These are phyloP conservation scores for Xylaria sp. DNA, from an alignment of 2,329 filamentous ascomycete species.

Conservation along the genomic window DNA sequence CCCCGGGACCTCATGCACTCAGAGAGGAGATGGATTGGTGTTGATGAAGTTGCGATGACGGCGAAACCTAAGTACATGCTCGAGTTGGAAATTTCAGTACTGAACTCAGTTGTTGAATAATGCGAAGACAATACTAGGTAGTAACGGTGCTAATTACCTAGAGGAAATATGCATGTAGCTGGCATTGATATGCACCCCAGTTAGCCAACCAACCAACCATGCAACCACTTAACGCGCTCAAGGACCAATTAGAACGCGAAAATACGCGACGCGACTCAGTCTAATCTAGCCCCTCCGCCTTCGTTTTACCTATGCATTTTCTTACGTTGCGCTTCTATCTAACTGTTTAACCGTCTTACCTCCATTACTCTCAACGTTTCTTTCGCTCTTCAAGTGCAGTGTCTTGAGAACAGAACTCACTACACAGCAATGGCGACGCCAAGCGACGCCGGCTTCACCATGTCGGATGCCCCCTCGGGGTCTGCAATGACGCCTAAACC, in stretches of 20 bases:
- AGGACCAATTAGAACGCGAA: slow-evolving; percentile 28
- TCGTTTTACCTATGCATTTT: slow-evolving; percentile 4
- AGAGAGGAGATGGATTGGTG: background rate
- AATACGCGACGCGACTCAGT: slow-evolving; percentile 36
- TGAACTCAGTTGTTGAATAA: background rate
- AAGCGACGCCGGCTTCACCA: slow-evolving; percentile 66
- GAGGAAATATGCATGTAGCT: background rate
- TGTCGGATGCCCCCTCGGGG: slow-evolving; percentile 66
- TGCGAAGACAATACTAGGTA: background rate
- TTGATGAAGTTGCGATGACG: background rate
- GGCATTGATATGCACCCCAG: background rate
- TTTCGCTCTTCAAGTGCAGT: background rate
- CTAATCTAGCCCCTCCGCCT: slow-evolving; percentile 34
- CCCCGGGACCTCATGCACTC: background rate
- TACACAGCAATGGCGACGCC: slow-evolving; percentile 59
- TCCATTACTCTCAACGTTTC: background rate
- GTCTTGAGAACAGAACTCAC: slow-evolving; percentile 1
- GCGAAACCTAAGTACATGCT: background rate
- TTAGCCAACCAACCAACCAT: slow-evolving; percentile 5
- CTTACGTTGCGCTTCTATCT: background rate
- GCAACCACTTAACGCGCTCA: slow-evolving; percentile 41
- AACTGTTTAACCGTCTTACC: background rate
- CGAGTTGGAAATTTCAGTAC: slow-evolving; percentile 1
- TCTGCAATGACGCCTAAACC: slow-evolving; percentile 57
- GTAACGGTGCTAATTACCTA: background rate